phyloP scores from a whole-genome alignment of 495 filamentous ascomycete species.

The Viridothelium virens region DNA sequence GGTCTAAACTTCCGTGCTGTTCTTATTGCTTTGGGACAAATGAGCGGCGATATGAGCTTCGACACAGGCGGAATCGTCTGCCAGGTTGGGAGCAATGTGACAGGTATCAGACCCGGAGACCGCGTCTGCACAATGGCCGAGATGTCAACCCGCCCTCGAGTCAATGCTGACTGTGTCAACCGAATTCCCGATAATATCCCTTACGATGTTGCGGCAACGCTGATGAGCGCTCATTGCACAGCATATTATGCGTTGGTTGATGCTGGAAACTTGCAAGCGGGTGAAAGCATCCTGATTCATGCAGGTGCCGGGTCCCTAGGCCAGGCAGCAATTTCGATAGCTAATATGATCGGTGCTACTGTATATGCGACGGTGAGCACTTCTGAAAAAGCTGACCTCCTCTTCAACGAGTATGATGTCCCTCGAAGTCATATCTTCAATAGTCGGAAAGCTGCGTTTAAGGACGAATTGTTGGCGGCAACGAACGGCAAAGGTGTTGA shows the following conservation, averaged over 20 bases:
- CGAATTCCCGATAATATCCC: neutral
- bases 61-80: slow-evolving; percentile 1
- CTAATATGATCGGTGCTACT: slow-evolving; percentile 31
- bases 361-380: slow-evolving; percentile 44
- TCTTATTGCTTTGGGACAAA: slow-evolving; percentile 8
- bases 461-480: neutral
- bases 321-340: slow-evolving; percentile 43
- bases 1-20: slow-evolving; percentile 15
- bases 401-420: slow-evolving; percentile 25
- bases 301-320: slow-evolving; percentile 43
- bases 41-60: neutral
- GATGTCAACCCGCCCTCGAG: neutral
- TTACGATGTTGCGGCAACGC: neutral
- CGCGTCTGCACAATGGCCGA: slow-evolving; percentile 20
- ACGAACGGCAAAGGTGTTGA: slow-evolving; percentile 24
- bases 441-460: slow-evolving; percentile 12
- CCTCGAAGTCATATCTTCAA: slow-evolving; percentile 37
- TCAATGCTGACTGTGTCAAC: neutral
- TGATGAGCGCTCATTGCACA: slow-evolving; percentile 33
- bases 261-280: slow-evolving; percentile 30
- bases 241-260: slow-evolving; percentile 37
- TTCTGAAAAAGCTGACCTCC: neutral
- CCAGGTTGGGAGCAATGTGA: slow-evolving; percentile 22
- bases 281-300: slow-evolving; percentile 46
- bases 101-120: slow-evolving; percentile 30